These are phyloP conservation scores for Tylopilus sp. DNA, from an alignment of 768 basidiomycete species.

Conservation along the genomic window DNA sequence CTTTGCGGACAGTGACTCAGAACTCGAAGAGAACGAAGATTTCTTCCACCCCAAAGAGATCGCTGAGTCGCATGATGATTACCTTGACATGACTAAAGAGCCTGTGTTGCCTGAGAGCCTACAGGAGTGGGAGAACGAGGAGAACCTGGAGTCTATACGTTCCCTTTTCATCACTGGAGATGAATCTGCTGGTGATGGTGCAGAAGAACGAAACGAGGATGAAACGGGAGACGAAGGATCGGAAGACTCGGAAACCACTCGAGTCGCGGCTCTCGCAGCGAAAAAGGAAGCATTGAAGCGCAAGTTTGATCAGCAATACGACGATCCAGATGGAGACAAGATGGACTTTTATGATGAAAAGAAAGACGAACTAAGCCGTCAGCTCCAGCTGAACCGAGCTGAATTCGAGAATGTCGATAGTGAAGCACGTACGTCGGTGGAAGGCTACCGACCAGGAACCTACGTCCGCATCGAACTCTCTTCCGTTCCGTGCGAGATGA, in stretches of 20 bases:
- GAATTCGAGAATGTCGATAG: constrained; percentile 82
- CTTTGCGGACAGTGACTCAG: constrained; percentile 80
- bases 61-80: constrained; percentile 40
- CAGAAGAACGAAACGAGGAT: constrained; percentile 41
- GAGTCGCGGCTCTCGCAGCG: constrained; percentile 57
- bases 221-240: constrained; percentile 35
- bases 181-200: constrained; percentile 32
- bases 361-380: constrained; percentile 88
- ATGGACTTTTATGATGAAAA: constrained; percentile 87
- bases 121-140: constrained; percentile 81
- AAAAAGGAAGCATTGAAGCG: constrained; percentile 92
- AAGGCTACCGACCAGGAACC: constrained; percentile 85
- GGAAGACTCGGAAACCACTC: constrained; percentile 31
- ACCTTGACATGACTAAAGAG: constrained; percentile 70
- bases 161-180: constrained; percentile 87
- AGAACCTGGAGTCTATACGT: constrained; percentile 80
- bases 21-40: constrained; percentile 57
- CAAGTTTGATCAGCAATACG: constrained; percentile 96
- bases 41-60: constrained; percentile 64
- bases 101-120: constrained; percentile 46
- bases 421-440: constrained; percentile 77
- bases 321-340: constrained; percentile 77
- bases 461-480: constrained; percentile 91
- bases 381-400: constrained; percentile 74
- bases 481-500: constrained; percentile 85